Evolutionary conservation across 1,284 basidiomycete species (phyloP).

Genomic region (Apiotrichum gamsii): DNA sequence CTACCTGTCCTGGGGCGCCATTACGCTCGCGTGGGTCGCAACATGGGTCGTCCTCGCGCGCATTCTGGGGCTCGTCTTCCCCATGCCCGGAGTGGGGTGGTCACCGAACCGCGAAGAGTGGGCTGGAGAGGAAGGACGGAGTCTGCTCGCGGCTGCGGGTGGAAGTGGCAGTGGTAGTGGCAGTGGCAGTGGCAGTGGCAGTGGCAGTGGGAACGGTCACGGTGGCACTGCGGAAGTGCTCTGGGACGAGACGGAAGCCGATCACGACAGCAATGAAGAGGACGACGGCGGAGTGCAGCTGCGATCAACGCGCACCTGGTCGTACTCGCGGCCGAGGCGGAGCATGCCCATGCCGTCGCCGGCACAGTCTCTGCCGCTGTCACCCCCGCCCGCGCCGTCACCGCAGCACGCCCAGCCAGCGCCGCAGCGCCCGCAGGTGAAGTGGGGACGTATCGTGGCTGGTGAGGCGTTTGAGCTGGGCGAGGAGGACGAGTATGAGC

Average conservation of each 20-base stretch:
- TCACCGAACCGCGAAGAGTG: no score
- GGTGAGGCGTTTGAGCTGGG: conserved; percentile 39
- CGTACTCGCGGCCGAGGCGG: no score
- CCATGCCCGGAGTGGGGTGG: conserved; percentile 23
- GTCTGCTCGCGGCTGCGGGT: no score
- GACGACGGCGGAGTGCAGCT: background rate
- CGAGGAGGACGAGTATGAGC: conserved; percentile 15
- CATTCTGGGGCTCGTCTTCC: conserved; percentile 32
- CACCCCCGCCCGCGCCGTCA: no score
- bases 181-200: no score
- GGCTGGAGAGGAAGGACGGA: no score
- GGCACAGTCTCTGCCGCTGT: no score
- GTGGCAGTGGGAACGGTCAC: no score
- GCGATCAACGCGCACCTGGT: background rate
- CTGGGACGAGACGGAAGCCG: background rate
- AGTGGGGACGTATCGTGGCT: conserved; percentile 32
- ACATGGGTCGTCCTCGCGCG: conserved; percentile 29
- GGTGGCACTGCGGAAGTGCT: background rate
- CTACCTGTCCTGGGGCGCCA: conserved; percentile 16
- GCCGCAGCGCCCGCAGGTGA: conserved; percentile 18
- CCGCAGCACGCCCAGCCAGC: no score
- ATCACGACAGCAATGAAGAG: conserved; percentile 4
- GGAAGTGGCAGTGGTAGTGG: no score
- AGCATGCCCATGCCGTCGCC: no score
- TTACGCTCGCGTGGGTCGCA: conserved; percentile 26